phyloP scores from a whole-genome alignment of 2,329 filamentous ascomycete species.

The Aspergillus vadensis region DNA sequence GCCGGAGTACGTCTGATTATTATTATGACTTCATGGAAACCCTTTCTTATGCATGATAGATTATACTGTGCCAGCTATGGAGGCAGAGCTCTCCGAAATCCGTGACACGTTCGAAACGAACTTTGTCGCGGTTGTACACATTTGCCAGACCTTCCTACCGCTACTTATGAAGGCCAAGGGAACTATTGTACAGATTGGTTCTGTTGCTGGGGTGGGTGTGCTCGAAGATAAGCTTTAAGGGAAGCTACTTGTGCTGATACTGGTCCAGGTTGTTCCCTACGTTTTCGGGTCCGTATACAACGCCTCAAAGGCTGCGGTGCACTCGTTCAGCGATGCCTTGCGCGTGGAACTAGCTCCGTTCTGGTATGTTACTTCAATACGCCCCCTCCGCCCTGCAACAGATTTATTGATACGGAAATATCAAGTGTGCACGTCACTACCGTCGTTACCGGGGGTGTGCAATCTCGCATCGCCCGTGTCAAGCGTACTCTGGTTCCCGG shows the following conservation, averaged over 20 bases:
- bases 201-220: conserved; percentile 42
- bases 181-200: conserved; percentile 50
- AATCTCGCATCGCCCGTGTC: conserved; percentile 59
- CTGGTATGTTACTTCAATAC: conserved; percentile 31
- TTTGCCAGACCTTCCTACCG: conserved; percentile 60
- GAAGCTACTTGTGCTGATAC: not conserved
- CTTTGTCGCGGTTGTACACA: conserved; percentile 59
- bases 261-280: conserved; percentile 44
- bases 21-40: too few species aligned
- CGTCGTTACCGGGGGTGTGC: conserved; percentile 62
- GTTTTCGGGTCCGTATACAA: conserved; percentile 56
- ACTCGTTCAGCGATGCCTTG: conserved; percentile 60
- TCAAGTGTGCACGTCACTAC: conserved; percentile 54
- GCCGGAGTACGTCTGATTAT: conserved; percentile 31
- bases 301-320: conserved; percentile 61
- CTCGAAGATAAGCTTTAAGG: not conserved
- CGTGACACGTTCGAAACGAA: conserved; percentile 56
- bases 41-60: conserved; percentile 35
- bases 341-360: conserved; percentile 59
- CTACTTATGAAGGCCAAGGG: conserved; percentile 52
- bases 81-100: conserved; percentile 54
- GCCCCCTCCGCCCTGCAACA: not conserved
- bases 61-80: conserved; percentile 60
- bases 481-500: conserved; percentile 50
- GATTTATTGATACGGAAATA: conserved; percentile 3